Evolutionary conservation across 179 eudicot species (phyloP), one percentile per base, ranked within the genome.

Genomic region (Patellifolia procumbens): DNA sequence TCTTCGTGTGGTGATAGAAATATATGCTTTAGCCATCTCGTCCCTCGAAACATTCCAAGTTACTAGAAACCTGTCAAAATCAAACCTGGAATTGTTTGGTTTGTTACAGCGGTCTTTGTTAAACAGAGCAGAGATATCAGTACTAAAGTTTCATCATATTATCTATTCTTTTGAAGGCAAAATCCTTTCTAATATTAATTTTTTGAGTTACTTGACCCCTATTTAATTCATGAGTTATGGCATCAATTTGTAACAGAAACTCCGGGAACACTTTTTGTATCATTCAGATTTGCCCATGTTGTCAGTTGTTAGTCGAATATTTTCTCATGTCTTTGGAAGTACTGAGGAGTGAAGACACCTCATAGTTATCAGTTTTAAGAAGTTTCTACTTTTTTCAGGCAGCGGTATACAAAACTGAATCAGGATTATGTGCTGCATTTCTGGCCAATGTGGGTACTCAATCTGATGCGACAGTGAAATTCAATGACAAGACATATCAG

Each of bases 371-470:
- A 39, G 35, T 42, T 64, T 13, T 43, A 11, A 5, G 5, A 17
- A 70, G 11, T 46, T 45, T 75, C 42, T 62, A 51, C n/a, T n/a
- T 26, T 76, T 70, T 85, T 80, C 89, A 95, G 99, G 94, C 90
- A 11, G 76, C 87, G 58, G 86, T 84, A 17, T 91, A 93, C 79
- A 92, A 85, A 87, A 84, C 97, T 42, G 86, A 70, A 15, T 88
- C 97, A 73, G 91, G 91, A 17, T 70, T 77, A 71, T 92, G 97
- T 82, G 81, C 93, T 80, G 97, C 97, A 55, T 91, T 87, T 85
- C 84, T 94, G 59, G 98, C 99, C 74, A 95, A 95, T 78, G 35
- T 70, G 35, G 98, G 82, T 74, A 82, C 88, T 9, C 84, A 88
- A 74, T 85, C 89, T 12, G 96, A 88, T 79, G 94, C 92, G 76